A percentile compares a stretch with the other conserved stretches of the same genome.
Evolutionary conservation across 1,284 basidiomycete genomes (phyloP).

Genomic region (Puccinia hordei): DNA sequence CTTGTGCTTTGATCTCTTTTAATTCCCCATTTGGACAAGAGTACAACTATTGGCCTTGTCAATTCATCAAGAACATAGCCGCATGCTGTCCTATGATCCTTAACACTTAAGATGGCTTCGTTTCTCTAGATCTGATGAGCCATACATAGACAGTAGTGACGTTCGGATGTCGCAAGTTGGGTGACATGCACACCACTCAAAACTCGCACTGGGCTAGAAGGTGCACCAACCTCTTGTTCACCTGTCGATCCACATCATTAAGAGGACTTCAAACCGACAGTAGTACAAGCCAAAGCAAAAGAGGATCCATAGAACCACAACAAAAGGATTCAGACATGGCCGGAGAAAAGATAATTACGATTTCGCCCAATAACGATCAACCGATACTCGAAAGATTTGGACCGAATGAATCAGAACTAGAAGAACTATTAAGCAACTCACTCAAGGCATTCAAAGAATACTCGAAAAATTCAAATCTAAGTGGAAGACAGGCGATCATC

Average conservation of each 20-base stretch:
- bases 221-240: no score
- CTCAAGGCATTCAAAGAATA: slow-evolving; percentile 58
- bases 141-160: no score
- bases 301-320: neutral
- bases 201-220: no score
- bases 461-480: slow-evolving; percentile 64
- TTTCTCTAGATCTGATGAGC: no score
- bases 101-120: neutral
- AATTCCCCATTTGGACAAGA: neutral
- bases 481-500: slow-evolving; percentile 70
- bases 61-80: neutral
- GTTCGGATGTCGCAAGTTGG: no score
- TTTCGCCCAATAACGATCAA: slow-evolving; percentile 63
- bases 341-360: slow-evolving; percentile 60
- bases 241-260: neutral
- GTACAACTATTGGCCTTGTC: neutral
- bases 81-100: neutral
- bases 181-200: no score
- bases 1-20: neutral
- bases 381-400: slow-evolving; percentile 61
- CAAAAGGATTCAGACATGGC: neutral
- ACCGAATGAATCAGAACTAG: slow-evolving; percentile 64
- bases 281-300: neutral
- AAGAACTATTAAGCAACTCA: slow-evolving; percentile 60
- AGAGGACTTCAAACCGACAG: neutral